Percentiles rank a stretch among this genome's conserved stretches.
These are phyloP conservation scores for Cavenderia fasciculata DNA, from an alignment of 78 protist genomes.

Conservation along the genomic window DNA sequence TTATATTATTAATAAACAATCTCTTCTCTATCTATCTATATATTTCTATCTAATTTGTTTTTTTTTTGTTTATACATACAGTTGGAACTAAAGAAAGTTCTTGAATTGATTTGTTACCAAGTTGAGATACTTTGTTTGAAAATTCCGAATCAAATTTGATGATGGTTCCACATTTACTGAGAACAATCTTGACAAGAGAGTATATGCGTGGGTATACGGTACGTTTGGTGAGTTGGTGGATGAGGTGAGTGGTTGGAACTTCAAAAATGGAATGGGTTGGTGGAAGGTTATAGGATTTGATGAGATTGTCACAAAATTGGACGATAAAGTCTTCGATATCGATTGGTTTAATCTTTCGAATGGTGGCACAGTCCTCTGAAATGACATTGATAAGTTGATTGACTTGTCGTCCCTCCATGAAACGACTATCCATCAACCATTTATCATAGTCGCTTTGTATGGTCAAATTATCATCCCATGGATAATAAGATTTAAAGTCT, in stretches of 20 bases:
- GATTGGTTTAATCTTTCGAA: slow-evolving; percentile 26
- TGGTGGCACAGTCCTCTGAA: slow-evolving; percentile 9
- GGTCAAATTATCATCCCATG: slow-evolving; percentile 56
- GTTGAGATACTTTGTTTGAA: neutral
- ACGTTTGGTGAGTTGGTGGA: slow-evolving; percentile 20
- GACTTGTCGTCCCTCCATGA: slow-evolving; percentile 50
- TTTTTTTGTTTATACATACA: neutral
- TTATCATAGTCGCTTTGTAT: slow-evolving; percentile 14
- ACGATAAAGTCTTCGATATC: slow-evolving; percentile 68
- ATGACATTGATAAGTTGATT: slow-evolving; percentile 17
- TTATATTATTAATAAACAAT: no score
- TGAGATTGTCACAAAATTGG: slow-evolving; percentile 15
- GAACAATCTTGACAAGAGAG: slow-evolving; percentile 20
- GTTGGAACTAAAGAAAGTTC: slow-evolving; percentile 28
- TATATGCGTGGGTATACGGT: slow-evolving; percentile 21
- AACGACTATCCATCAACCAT: slow-evolving; percentile 30
- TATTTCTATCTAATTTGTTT: no score
- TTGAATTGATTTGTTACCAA: neutral
- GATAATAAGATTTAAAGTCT: slow-evolving; percentile 5
- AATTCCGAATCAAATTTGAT: slow-evolving; percentile 23
- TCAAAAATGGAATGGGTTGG: neutral
- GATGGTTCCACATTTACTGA: neutral
- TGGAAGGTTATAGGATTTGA: neutral
- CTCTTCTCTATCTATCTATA: no score
- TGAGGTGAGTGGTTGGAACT: neutral